These are phyloP conservation scores for Ulota crispa DNA, from an alignment of 225 moss, liverwort and hornwort species.

Conservation along the genomic window DNA sequence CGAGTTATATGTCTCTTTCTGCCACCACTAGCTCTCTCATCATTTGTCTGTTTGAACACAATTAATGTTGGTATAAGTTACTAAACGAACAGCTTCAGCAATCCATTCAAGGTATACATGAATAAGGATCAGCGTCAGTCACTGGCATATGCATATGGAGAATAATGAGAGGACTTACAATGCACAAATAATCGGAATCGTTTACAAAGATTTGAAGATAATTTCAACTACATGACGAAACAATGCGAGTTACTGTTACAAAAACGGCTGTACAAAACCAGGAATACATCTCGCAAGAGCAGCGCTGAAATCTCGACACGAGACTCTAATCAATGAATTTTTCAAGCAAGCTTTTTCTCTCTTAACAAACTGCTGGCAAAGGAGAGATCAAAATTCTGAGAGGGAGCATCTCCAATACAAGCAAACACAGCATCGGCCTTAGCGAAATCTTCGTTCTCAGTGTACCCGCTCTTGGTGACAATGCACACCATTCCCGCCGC, in stretches of 20 bases:
- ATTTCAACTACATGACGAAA: neutral
- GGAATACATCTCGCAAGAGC: constrained; percentile 4
- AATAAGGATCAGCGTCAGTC: neutral
- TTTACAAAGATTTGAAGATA: neutral
- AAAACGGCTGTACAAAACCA: constrained; percentile 27
- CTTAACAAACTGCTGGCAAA: constrained; percentile 49
- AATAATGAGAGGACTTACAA: neutral
- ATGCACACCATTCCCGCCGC: constrained; percentile 96
- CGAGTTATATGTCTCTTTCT: neutral
- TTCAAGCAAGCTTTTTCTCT: constrained; percentile 44
- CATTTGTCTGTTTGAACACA: neutral
- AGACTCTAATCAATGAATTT: neutral
- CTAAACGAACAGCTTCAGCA: neutral
- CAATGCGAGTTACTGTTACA: constrained; percentile 1
- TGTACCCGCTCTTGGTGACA: constrained; percentile 98
- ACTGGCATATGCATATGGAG: neutral
- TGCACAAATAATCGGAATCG: neutral
- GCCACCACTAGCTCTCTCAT: neutral
- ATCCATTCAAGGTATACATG: neutral
- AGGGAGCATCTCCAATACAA: constrained; percentile 78
- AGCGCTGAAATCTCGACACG: neutral
- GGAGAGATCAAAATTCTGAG: constrained; percentile 70
- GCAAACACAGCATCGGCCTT: constrained; percentile 83
- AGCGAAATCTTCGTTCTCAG: constrained; percentile 80
- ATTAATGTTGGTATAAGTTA: neutral